Evolutionary conservation across 2,329 filamentous ascomycete species (phyloP), one percentile per base, ranked within the genome.

Genomic region (Aspergillus luchuensis): DNA sequence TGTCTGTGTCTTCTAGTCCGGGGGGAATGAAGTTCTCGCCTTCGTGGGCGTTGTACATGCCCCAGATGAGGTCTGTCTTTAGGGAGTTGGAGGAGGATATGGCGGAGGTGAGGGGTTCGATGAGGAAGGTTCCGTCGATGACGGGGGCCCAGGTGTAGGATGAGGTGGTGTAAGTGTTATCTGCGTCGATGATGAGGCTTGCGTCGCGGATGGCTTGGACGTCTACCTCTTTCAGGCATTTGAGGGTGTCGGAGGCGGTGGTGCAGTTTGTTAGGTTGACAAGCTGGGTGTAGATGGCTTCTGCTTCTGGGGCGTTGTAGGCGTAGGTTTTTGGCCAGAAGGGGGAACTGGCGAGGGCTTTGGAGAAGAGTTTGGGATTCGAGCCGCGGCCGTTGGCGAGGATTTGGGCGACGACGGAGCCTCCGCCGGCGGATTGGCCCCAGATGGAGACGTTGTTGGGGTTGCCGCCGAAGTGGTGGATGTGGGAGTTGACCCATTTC

Each of bases 31-130:
- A 89, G 63, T 85, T 86, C 69, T 88, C 82, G 21, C 87, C 86
- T 71, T 89, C 86, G 67, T 87, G 83, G 0, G 82, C 79, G 69
- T 89, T 89, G 70, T 87, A 88, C 78, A 82, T 84, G n/a, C 80
- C 78, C 63, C 82, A 83, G 0, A 81, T 79, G 8, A 74, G 69
- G 2, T 82, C 77, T 2, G 79, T 79, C 56, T 84, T 81, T 8
- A 85, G 71, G 4, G 64, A 54, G 0, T 74, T 72, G 4, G 67
- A 70, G 0, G 66, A 63, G 0, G 17, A 19, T 1, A 81, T 74
- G 0, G 80, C 81, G 1, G 78, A 64, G 2, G 80, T 83, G 2
- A 89, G 74, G 17, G 76, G 75, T 58, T 78, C 70, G 1, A 67
- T 74, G 49, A 89, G 73, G 66, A 88, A 87, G 0, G 61, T 68